Evolutionary conservation across 1,284 basidiomycete species (phyloP), one percentile per base, ranked within the genome.

Genomic region (Sphagnurus paluster): DNA sequence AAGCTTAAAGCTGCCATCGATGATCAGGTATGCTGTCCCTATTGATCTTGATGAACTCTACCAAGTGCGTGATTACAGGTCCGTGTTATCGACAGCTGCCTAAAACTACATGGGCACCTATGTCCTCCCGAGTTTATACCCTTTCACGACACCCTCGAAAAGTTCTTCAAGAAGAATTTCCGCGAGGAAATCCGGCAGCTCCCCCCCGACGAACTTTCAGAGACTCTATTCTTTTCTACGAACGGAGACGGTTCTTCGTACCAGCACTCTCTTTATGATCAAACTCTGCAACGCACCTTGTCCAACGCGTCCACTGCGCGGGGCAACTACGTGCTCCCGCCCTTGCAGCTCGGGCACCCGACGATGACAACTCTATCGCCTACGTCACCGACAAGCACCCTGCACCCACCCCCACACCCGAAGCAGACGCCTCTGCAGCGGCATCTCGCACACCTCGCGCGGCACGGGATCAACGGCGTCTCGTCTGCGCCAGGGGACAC

Each of bases 111-210:
- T 62, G 83, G 83, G 1, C 77, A 83, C 44, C 70, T 97, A 38
- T 95, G 93, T 61, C 82, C 90, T 1, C 78, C 81, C 19, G 92
- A 93, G 68, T 97, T 95, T 79, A 72, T 87, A 39, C 80, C 86
- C 2, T 98, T 98, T 77, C 94, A 98, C 62, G 85, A 88, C 50
- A 94, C 92, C 0, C 72, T 98, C 38, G 86, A 90, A 64, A 84
- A 82, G 58, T 87, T 97, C 68, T 98, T 94, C 75, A 78, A 77
- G 47, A 92, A 90, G 66, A 93, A 93, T 59, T 98, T 94, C 68
- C 69, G 83, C 1, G 91, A 93, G 19, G 95, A 98, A 66, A 90
- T 97, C 32, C 75, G 76, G 39, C 78, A 85, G 5, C 66, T 91
- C 34, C 76, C 75, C 0, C 70, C 82, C 9, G 74, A 76, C 47